Base-by-base conservation (phyloP, 2,329 filamentous ascomycete genomes). In the Microsporum audouinii region DNA sequence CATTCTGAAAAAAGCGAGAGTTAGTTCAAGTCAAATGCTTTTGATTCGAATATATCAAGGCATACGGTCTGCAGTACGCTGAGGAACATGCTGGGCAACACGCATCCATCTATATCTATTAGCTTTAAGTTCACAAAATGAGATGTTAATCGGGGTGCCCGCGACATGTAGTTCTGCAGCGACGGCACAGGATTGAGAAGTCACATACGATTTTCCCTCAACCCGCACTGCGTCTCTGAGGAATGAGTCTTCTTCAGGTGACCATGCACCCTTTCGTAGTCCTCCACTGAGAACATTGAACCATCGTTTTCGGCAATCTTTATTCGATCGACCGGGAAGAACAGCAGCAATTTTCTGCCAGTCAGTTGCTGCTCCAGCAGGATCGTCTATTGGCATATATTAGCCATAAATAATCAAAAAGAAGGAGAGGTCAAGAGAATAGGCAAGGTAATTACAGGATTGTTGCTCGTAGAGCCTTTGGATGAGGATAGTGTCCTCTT, bases 291-390 rank as follows among this genome's bases (percentile, higher is more conserved):
- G 31, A 33, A 49, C 57, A 43, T 59, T 59, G 14, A 47, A 49
- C 57, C 57, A 59, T 59, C 57, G 39, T 43, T 59, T 59, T 23
- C 57, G 27, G 33, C 57, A 59, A 27, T 59, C 57, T 59, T 59
- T 59, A 14, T 59, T 59, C 17, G 57, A 34, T 12, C 57, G 39
- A 8, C 57, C 57, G 12, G 57, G 57, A 14, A 59, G 39, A 14
- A 8, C 39, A 23, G 57, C 17, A 17, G 57, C 57, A 31, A 59
- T 33, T 14, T 45, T 43, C 49, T 59, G 39, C 57, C 57, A 59
- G 14, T 59, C 57, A 8, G 55, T 29, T 2, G 31, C 34, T 8
- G 36, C 38, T 12, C 55, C 29, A 57, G 55, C 2, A 14, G 38
- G 55, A n/a, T 57, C 39, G 12, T 29, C 55, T 57, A 41, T 57